Conservation (phyloP, 2,329 filamentous ascomycete genomes). For the Botrytis deweyae region DNA sequence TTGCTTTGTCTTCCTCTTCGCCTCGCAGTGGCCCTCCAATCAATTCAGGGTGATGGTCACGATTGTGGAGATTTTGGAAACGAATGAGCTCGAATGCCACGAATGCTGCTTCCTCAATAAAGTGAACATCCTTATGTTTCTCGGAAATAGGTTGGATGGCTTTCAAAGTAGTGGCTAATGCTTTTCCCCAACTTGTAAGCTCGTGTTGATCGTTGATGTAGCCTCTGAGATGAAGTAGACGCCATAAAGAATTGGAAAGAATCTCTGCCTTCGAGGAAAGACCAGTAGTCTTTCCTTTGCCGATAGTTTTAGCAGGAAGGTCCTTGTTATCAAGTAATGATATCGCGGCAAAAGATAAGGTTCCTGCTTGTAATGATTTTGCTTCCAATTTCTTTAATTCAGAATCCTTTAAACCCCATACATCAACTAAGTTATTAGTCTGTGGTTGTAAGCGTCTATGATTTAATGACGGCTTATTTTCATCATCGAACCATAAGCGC, state of each 20-base stretch:
- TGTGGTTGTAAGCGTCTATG: constrained; percentile 54
- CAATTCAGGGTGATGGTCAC: constrained; percentile 56
- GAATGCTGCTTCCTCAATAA: constrained; percentile 73
- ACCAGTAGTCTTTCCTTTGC: constrained; percentile 35
- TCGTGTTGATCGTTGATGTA: constrained; percentile 79
- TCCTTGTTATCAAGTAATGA: constrained; percentile 63
- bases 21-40: constrained; percentile 57
- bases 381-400: constrained; percentile 47
- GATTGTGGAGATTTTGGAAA: constrained; percentile 72
- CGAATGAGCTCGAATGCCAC: constrained; percentile 83
- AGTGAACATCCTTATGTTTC: constrained; percentile 43
- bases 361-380: constrained; percentile 45
- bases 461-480: constrained; percentile 66
- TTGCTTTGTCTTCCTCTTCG: constrained; percentile 70
- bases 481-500: constrained; percentile 79
- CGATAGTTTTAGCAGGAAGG: constrained; percentile 68
- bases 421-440: constrained; percentile 49
- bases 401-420: constrained; percentile 72
- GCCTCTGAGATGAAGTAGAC: constrained; percentile 83
- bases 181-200: constrained; percentile 80
- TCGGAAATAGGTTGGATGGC: constrained; percentile 56
- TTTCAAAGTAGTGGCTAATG: constrained; percentile 68
- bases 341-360: constrained; percentile 60
- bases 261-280: constrained; percentile 67
- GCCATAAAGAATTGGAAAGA: constrained; percentile 73